A percentile compares a stretch with the other conserved stretches of the same genome.
Conservation (phyloP, 768 basidiomycete species). For the Clitopilus passeckerianus region DNA sequence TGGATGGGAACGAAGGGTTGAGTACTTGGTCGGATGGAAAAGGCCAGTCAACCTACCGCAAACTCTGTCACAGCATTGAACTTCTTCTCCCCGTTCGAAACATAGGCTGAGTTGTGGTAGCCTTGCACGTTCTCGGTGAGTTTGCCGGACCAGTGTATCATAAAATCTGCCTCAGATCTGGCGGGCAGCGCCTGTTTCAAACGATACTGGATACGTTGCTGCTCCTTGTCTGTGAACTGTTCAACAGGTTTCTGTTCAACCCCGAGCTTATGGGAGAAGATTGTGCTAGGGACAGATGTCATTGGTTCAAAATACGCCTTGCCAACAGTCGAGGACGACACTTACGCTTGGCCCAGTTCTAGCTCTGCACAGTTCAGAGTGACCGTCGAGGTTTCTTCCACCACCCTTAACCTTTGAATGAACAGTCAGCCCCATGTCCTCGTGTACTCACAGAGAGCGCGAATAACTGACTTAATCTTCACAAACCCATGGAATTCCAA, state of each 20-base stretch:
- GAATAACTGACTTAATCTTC: slow-evolving; percentile 60
- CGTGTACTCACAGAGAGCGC: neutral
- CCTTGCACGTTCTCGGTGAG: slow-evolving; percentile 75
- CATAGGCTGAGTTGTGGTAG: slow-evolving; percentile 70
- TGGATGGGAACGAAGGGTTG: slow-evolving; percentile 2
- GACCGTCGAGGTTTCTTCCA: slow-evolving; percentile 52
- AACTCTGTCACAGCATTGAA: slow-evolving; percentile 86
- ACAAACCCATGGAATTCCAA: slow-evolving; percentile 74
- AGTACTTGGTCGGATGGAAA: neutral
- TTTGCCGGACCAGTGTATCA: slow-evolving; percentile 59
- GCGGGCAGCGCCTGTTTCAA: slow-evolving; percentile 56
- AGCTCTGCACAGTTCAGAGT: slow-evolving; percentile 66
- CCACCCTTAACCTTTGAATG: slow-evolving; percentile 55
- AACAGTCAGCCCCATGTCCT: neutral
- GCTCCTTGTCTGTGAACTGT: slow-evolving; percentile 47
- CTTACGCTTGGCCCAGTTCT: slow-evolving; percentile 48
- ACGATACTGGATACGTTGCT: slow-evolving; percentile 63
- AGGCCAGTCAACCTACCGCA: slow-evolving; percentile 42
- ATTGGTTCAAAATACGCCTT: too few relatives aligned
- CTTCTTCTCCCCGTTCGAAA: slow-evolving; percentile 58
- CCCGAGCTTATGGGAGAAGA: neutral
- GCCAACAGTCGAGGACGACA: slow-evolving; percentile 5
- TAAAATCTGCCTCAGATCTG: slow-evolving; percentile 66
- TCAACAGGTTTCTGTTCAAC: slow-evolving; percentile 38
- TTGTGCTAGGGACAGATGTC: too few relatives aligned